phyloP scores from a whole-genome alignment of 495 filamentous ascomycete genomes.

The Parachaetomium inaequale region DNA sequence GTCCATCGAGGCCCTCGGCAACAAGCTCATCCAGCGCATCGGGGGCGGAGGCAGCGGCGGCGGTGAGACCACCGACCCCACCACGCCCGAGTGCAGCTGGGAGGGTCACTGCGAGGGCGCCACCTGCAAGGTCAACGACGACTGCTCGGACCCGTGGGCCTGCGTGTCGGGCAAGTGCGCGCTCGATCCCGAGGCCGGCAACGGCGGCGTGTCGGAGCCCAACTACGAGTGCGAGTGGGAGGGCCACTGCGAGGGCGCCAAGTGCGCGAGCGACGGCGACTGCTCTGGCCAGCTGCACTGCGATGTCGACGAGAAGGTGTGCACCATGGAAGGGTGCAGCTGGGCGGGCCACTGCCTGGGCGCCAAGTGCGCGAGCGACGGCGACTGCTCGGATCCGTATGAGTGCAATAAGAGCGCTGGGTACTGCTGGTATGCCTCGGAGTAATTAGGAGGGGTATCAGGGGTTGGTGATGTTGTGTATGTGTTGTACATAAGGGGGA shows the following conservation, averaged over 20 bases:
- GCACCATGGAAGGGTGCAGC: conserved; percentile 8
- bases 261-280: not conserved
- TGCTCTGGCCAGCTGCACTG: not conserved
- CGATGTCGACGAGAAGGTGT: conserved; percentile 2
- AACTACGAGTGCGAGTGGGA: conserved; percentile 4
- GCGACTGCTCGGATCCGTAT: conserved; percentile 9
- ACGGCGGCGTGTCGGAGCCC: not conserved
- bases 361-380: not conserved
- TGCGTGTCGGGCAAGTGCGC: not conserved
- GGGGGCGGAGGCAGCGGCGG: not conserved
- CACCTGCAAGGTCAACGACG: conserved; percentile 14
- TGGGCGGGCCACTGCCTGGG: conserved; percentile 16
- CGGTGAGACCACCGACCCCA: too few relatives aligned
- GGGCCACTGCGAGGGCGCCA: conserved; percentile 10
- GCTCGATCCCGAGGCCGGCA: not conserved
- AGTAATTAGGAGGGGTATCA: not conserved
- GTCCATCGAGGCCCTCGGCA: conserved; percentile 48
- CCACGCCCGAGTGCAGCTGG: not conserved
- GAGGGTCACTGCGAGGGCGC: conserved; percentile 5
- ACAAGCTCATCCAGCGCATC: conserved; percentile 34
- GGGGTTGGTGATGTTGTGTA: not conserved
- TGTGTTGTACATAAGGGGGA: not conserved
- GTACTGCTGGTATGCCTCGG: not conserved
- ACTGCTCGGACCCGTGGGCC: conserved; percentile 21
- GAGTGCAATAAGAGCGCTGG: not conserved